These are phyloP conservation scores for Delitschia confertaspora DNA, from an alignment of 495 filamentous ascomycete genomes.

Conservation along the genomic window DNA sequence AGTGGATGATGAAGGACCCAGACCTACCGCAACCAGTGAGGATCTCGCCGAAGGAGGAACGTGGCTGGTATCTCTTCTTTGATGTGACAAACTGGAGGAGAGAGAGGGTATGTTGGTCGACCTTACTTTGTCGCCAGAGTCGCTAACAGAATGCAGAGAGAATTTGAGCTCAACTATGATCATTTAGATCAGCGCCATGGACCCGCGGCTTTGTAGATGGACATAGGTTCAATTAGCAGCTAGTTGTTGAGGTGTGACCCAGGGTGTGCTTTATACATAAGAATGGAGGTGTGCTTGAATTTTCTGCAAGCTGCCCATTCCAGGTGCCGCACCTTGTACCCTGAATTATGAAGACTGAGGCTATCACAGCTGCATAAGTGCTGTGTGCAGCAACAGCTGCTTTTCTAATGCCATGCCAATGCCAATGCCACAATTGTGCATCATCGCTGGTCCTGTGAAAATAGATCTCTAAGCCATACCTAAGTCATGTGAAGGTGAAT, in stretches of 20 bases:
- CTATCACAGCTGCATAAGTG: not conserved
- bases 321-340: not conserved
- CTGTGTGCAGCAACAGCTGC: too few relatives aligned
- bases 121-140: conserved; percentile 4
- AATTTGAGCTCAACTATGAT: conserved; percentile 70
- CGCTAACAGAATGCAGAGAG: conserved; percentile 46
- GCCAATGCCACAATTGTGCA: too few relatives aligned
- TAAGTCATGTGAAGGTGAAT: too few relatives aligned
- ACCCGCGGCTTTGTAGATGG: conserved; percentile 12
- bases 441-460: too few relatives aligned
- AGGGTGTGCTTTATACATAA: too few relatives aligned
- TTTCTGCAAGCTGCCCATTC: not conserved
- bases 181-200: conserved; percentile 60
- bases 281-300: too few relatives aligned
- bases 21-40: conserved; percentile 57
- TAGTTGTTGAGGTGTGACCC: not conserved
- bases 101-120: conserved; percentile 54
- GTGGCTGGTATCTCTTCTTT: conserved; percentile 84
- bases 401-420: too few relatives aligned
- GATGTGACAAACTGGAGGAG: conserved; percentile 77
- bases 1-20: conserved; percentile 88
- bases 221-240: not conserved
- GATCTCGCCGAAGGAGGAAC: conserved; percentile 61
- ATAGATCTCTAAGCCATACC: too few relatives aligned
- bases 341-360: not conserved